Base-by-base conservation (phyloP, 345 rosid species). In the Capsella bursapastoris region DNA sequence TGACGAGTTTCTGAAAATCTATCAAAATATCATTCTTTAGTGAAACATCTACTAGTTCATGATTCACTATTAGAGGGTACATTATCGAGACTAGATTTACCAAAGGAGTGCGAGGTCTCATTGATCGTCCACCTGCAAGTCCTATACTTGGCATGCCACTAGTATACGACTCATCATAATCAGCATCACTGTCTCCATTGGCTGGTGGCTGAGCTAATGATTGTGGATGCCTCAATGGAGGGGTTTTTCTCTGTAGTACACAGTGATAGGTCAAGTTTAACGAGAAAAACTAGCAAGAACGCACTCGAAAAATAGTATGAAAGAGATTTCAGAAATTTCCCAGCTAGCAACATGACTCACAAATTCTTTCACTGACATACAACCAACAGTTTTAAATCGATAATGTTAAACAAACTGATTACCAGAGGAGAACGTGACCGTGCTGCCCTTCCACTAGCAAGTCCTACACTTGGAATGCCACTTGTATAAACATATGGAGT, bases 71-170 rank as follows among this genome's bases (percentile, higher is more conserved):
- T 10, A 47, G 4, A 58, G 27, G 27, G 31, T 31, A 31, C 12
- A 58, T 35, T 49, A 60, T 18, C 13, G 28, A 72, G 25, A 41
- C 56, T 13, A 47, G 18, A 57, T 64, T 81, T 82, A 86, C 90
- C 88, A 73, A 64, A 58, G 85, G 83, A 74, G 86, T 64, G 67
- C 81, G 82, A 4, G 86, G 41, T 60, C 63, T 78, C 79, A 76
- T 73, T 71, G 84, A 62, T 53, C 83, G 82, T 76, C 86, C 90
- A 61, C 84, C 81, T 10, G 74, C 86, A 78, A 81, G 88, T 66
- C 90, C 86, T 60, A 85, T 80, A 43, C 83, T 80, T 5, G 80
- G 74, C 37, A 47, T 79, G 51, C 72, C 78, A 80, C 76, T 76
- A 32, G 68, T 70, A 64, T 78, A 52, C 8, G 73, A 3, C 44